Base-by-base conservation (phyloP, 2,329 filamentous ascomycete genomes). In the Ophiostoma perfectum region DNA sequence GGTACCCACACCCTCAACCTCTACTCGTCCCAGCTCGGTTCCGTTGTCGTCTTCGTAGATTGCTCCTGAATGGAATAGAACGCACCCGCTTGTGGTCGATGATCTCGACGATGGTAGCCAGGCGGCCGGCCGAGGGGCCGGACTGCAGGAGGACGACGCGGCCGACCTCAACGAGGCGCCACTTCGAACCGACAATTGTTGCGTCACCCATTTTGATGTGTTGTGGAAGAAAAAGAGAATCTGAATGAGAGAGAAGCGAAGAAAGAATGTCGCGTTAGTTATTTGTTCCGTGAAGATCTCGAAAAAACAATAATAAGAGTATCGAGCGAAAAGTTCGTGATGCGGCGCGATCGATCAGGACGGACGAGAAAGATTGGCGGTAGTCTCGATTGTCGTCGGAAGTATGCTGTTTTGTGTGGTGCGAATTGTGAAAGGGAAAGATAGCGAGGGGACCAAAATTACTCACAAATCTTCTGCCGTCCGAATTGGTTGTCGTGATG, bases 51-150 rank as follows among this genome's bases (percentile, higher is more conserved):
- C 60, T 38, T 4, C 27, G 6, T n/a, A 62, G 14, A 38, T 8
- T n/a, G 11, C 36, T 41, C 39, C 12, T 65, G n/a, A 18, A 52
- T 27, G 9, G n/a, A 18, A 27, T 36, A 55, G 69, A 70, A 92
- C 95, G 81, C 96, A 99, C 95, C 84, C 95, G 93, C 89, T 97
- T 97, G 90, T 99, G 94, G 85, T 99, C 95, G 85, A 99, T 95
- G 83, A 99, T 98, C 89, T 99, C 94, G 83, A 97, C 93, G 79
- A 99, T 94, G 78, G 89, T 85, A 78, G 93, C 96, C 77, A 98
- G 88, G 81, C 91, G 91, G 84, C 93, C 93, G 76, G 85, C 84
- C 85, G 84, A 91, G 77, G 89, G 88, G 79, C 93, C 90, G 80
- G 81, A 82, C 82, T 92, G 90, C 85, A 98, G 89, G 81, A 96